Evolutionary conservation across 1,139 yeast species (phyloP).

Genomic region (Yamadazyma siamensis): DNA sequence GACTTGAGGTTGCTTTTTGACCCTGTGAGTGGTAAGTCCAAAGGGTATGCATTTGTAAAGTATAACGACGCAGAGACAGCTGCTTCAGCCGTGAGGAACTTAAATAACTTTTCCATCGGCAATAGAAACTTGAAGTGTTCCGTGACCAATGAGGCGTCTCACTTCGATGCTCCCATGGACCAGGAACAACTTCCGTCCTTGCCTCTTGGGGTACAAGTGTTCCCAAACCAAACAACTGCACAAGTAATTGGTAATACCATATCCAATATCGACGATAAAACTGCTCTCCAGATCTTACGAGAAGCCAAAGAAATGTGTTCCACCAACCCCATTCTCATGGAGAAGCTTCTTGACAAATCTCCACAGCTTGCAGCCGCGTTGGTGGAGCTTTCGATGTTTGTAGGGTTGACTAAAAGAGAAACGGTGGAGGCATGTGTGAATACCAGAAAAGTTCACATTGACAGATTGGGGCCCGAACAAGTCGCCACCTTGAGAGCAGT

Average conservation of each 20-base stretch:
- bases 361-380: conserved; percentile 82
- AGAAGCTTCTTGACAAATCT: conserved; percentile 59
- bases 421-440: conserved; percentile 46
- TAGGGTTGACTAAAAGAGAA: conserved; percentile 56
- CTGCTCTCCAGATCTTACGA: conserved; percentile 52
- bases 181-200: conserved; percentile 37
- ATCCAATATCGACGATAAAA: conserved; percentile 53
- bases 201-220: conserved; percentile 51
- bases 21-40: conserved; percentile 84
- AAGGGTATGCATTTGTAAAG: conserved; percentile 86
- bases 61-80: conserved; percentile 79
- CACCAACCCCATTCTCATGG: conserved; percentile 62
- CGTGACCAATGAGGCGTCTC: conserved; percentile 47
- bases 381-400: conserved; percentile 67
- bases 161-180: conserved; percentile 15
- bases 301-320: conserved; percentile 66
- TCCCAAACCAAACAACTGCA: conserved; percentile 50
- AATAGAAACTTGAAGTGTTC: conserved; percentile 72
- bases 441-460: conserved; percentile 32
- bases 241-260: conserved; percentile 62
- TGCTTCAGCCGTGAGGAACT: conserved; percentile 83
- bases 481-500: conserved; percentile 52
- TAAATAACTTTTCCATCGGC: conserved; percentile 78
- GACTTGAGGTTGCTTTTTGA: conserved; percentile 78
- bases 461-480: conserved; percentile 48